phyloP scores from a whole-genome alignment of 78 protist species.

The Trichosphaerium sp. region DNA sequence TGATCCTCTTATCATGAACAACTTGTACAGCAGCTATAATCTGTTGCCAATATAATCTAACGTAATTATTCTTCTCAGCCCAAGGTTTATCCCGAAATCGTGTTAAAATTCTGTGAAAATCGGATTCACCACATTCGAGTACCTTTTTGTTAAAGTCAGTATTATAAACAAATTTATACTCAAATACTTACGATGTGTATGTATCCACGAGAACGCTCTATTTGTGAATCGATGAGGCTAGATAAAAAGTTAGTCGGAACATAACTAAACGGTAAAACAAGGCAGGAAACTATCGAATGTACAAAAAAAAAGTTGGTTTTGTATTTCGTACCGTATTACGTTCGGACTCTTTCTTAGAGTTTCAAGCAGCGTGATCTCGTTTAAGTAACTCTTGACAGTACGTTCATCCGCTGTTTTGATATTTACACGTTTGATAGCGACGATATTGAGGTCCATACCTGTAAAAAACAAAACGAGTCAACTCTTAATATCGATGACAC shows the following conservation, averaged over 20 bases:
- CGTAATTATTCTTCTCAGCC: constrained; percentile 28
- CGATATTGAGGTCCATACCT: constrained; percentile 2
- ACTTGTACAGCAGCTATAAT: constrained; percentile 55
- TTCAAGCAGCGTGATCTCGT: constrained; percentile 70
- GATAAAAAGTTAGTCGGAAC: too few species aligned
- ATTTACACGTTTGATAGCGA: constrained; percentile 47
- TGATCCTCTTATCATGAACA: constrained; percentile 76
- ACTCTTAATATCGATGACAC: too few species aligned
- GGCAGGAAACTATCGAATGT: too few species aligned
- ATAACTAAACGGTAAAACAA: too few species aligned
- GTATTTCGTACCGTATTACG: too few species aligned
- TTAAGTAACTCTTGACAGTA: constrained; percentile 28
- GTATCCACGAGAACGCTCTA: too few species aligned
- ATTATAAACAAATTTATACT: constrained; percentile 32
- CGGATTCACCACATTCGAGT: constrained; percentile 83
- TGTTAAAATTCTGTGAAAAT: constrained; percentile 28
- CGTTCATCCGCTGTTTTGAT: constrained; percentile 6
- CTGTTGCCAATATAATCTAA: constrained; percentile 75
- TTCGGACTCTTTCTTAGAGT: constrained; percentile 1
- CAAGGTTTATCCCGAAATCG: background rate
- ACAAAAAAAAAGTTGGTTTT: too few species aligned
- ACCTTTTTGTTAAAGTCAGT: constrained; percentile 35
- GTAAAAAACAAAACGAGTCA: constrained; percentile 15
- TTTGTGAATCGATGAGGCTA: too few species aligned
- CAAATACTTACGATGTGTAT: too few species aligned